These are phyloP conservation scores for Debaryomyces robertsiae DNA, from an alignment of 1,139 yeast species.

Conservation along the genomic window DNA sequence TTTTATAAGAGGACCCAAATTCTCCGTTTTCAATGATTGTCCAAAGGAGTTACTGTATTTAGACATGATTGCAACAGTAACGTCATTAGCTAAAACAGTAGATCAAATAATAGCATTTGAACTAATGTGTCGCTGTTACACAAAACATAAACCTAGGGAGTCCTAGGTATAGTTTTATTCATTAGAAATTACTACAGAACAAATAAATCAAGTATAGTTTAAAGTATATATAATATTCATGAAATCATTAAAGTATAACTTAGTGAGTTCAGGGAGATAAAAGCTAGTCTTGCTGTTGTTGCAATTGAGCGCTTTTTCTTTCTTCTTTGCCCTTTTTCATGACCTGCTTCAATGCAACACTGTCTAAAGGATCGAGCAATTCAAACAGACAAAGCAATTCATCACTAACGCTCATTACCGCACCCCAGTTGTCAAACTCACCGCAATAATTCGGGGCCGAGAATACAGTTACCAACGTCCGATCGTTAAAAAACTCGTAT, in stretches of 20 bases:
- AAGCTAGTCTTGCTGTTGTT: slow-evolving; percentile 18
- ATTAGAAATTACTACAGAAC: too few relatives aligned
- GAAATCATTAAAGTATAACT: slow-evolving; percentile 9
- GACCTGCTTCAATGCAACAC: slow-evolving; percentile 89
- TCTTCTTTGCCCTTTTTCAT: slow-evolving; percentile 87
- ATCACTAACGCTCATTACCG: slow-evolving; percentile 95
- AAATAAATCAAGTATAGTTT: slow-evolving; percentile 1
- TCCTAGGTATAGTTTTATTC: neutral
- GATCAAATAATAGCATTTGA: slow-evolving; percentile 5
- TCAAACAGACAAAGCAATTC: slow-evolving; percentile 91
- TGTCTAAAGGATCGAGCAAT: slow-evolving; percentile 88
- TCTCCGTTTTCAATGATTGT: slow-evolving; percentile 42
- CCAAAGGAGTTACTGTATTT: slow-evolving; percentile 6
- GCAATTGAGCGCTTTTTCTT: slow-evolving; percentile 57
- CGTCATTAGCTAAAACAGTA: neutral
- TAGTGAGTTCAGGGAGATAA: neutral
- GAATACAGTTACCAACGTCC: slow-evolving; percentile 91
- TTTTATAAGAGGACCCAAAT: slow-evolving; percentile 33
- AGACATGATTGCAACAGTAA: slow-evolving; percentile 14
- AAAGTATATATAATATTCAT: slow-evolving; percentile 5
- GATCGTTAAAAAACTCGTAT: slow-evolving; percentile 92
- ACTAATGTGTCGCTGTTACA: slow-evolving; percentile 8
- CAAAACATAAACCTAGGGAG: neutral
- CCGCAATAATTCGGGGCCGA: slow-evolving; percentile 98
- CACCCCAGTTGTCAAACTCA: slow-evolving; percentile 98